Base-by-base conservation (phyloP, 495 filamentous ascomycete genomes). In the Aspergillus egyptiacus region DNA sequence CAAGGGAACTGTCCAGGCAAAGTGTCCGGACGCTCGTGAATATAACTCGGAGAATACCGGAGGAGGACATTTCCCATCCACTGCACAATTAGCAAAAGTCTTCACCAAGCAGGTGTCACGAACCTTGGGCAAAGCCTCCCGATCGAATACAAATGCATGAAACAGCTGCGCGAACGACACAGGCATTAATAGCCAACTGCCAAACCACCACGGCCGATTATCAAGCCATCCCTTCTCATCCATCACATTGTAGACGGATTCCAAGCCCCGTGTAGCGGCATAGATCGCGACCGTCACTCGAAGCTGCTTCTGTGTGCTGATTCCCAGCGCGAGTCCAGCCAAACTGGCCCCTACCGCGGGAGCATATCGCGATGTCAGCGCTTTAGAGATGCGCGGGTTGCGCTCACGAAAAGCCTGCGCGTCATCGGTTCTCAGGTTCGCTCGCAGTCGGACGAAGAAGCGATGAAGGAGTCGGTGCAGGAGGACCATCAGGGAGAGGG, bases 151-250 rank as follows among this genome's bases (percentile, higher is more conserved):
- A 65, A 90, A 86, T 2, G 91, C 84, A 65, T 96, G 89, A 43
- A 96, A 72, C 42, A 98, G 73, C 69, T 97, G 93, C 25, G 90
- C 93, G 59, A 82, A 87, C 10, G 89, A 83, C n/a, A 94, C 60
- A 0, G 93, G 93, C 77, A 96, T 91, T 58, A 97, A 69, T 76
- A 97, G 72, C 91, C 91, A 97, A 61, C 89, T 95, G 18, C 91
- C 93, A 74, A 89, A 91, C 93, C 93, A 98, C 80, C 77, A 78
- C 6, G 89, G 86, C 51, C 78, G 71, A 33, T 83, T 76, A 71
- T 79, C 82, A 43, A 96, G 74, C 73, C 80, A 85, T 6, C 91
- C 91, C 52, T 86, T 80, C 30, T 85, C 80, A 56, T 96, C 89
- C 11, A 85, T 69, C 4, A 79, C 72, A 63, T 95, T 95, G 70